Evolutionary conservation across 345 rosid species (phyloP).

Genomic region (Brassica incana): DNA sequence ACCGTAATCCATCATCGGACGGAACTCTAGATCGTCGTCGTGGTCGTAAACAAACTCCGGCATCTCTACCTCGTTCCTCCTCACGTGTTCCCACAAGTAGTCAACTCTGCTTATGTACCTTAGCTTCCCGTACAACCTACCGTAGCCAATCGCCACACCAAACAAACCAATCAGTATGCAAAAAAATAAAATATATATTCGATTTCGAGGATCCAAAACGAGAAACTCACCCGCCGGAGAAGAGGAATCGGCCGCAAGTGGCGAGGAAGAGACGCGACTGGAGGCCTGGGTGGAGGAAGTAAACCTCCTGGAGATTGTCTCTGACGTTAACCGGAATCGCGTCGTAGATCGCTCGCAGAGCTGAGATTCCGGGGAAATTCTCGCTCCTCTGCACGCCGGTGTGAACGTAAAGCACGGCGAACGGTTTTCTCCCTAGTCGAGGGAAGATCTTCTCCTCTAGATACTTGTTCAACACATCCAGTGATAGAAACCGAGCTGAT

Average conservation of each 20-base stretch:
- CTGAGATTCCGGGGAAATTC: constrained; percentile 68
- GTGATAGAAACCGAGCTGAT: constrained; percentile 53
- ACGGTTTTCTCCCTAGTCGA: constrained; percentile 52
- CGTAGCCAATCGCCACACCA: constrained; percentile 34
- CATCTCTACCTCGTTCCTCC: constrained; percentile 67
- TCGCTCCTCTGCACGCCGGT: constrained; percentile 72
- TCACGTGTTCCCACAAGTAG: constrained; percentile 75
- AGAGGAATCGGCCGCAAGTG: constrained; percentile 67
- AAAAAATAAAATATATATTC: background rate
- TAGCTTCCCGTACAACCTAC: constrained; percentile 68
- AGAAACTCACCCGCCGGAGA: constrained; percentile 60
- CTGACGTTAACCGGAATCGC: constrained; percentile 59
- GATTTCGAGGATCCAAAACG: background rate
- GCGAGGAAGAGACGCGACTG: constrained; percentile 78
- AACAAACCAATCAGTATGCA: constrained; percentile 2
- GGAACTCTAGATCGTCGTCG: constrained; percentile 72
- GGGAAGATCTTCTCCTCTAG: constrained; percentile 58
- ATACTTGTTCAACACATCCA: constrained; percentile 52
- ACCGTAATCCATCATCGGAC: constrained; percentile 79
- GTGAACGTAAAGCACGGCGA: constrained; percentile 63
- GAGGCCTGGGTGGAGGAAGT: constrained; percentile 69
- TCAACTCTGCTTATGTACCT: constrained; percentile 68
- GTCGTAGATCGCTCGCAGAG: constrained; percentile 65
- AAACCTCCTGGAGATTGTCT: constrained; percentile 63
- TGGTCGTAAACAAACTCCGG: constrained; percentile 75